Evolutionary conservation across 495 filamentous ascomycete species (phyloP), one percentile per base, ranked within the genome.

Genomic region (Hypoxylon fragiforme): DNA sequence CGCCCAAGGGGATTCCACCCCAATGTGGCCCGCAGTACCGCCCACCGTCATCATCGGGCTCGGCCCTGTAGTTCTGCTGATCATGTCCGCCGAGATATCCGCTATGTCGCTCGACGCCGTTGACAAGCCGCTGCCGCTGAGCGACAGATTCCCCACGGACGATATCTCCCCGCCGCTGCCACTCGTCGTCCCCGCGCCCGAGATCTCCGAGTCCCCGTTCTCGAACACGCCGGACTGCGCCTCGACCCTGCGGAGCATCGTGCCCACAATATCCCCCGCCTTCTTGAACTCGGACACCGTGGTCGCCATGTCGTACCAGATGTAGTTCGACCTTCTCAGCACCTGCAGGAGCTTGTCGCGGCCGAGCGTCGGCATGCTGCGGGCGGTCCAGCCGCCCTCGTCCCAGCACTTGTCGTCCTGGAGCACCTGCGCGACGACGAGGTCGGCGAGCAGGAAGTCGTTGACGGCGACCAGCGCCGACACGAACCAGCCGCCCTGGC

Each of bases 381-480:
- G 55, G 15, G 54, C 39, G 19, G 59, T 50, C 68, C 65, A 64
- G 36, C 62, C 55, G 7, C 56, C 64, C 2, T 36, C 61, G 11
- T 68, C 66, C 41, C 44, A 54, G 35, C 66, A 70, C 11, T 46
- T 54, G 2, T 65, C 55, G 41, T 70, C 70, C 34, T 74, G 68
- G 26, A 76, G 31, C 20, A 71, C 64, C 19, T 77, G 54, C 18
- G 69, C 76, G 4, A 80, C 45, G 6, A 78, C 67, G 70, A 75
- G 77, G 22, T 71, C 74, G 1, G 75, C 77, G 0, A 80, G 60
- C 7, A 80, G 68, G 47, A 76, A 78, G 56, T 80, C 76, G 36
- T 78, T 73, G 32, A 75, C 69, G 0, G 73, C 65, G 16, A 67
- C 64, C n/a, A 67, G 40, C 0, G 72, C 68, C 5, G 69, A 65